These are phyloP conservation scores for Penicillium desertorum DNA, from an alignment of 495 filamentous ascomycete species.

Conservation along the genomic window DNA sequence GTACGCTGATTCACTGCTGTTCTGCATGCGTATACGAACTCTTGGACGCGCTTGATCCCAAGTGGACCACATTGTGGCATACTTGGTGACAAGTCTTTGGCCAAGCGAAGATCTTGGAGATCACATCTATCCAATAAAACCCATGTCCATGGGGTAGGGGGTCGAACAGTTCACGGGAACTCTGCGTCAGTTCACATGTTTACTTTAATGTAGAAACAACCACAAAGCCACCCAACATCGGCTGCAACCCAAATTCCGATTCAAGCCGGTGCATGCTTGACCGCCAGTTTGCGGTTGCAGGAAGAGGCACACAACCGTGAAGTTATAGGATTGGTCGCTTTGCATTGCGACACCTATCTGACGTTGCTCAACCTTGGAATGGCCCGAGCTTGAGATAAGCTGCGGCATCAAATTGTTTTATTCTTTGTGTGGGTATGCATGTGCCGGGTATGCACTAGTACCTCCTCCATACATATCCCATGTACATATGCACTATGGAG, in stretches of 20 bases:
- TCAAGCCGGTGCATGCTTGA: constrained; percentile 9
- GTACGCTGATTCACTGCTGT: neutral
- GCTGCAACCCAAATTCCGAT: constrained; percentile 5
- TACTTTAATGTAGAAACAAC: neutral
- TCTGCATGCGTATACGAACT: neutral
- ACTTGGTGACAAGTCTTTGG: neutral
- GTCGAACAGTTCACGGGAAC: neutral
- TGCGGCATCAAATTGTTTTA: constrained; percentile 1
- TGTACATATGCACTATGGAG: neutral
- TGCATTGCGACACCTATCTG: neutral
- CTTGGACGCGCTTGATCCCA: neutral
- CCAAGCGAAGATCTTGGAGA: neutral
- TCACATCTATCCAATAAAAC: neutral
- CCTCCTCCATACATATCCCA: neutral
- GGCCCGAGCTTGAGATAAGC: constrained; percentile 12
- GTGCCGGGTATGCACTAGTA: neutral
- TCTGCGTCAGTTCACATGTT: neutral
- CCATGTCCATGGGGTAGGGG: neutral
- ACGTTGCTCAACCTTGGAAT: neutral
- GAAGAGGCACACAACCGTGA: neutral
- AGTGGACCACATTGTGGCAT: neutral
- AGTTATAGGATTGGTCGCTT: constrained; percentile 4
- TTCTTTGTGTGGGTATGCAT: neutral
- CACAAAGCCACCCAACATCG: neutral
- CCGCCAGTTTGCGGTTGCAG: constrained; percentile 12